Evolutionary conservation across 2,329 filamentous ascomycete species (phyloP).

Genomic region (Trichoderma sp.): DNA sequence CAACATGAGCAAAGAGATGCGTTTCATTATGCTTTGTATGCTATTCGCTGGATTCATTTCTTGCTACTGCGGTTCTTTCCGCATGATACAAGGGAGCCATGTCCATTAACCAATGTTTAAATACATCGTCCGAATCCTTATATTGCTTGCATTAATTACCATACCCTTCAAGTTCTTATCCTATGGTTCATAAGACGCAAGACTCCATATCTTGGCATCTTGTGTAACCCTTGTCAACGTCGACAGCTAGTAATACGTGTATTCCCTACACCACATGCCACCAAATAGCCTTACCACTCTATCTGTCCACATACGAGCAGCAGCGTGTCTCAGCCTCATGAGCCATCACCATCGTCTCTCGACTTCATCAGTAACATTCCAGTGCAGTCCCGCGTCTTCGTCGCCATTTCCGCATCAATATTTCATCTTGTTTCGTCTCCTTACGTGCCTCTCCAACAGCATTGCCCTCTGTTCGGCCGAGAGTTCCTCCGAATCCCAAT

Average conservation of each 20-base stretch:
- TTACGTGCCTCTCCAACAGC: background rate
- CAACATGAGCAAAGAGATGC: background rate
- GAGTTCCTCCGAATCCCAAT: slow-evolving; percentile 16
- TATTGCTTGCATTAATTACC: background rate
- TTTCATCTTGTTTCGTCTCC: background rate
- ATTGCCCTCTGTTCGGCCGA: background rate
- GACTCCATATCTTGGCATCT: background rate
- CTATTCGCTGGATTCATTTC: background rate
- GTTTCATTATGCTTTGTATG: background rate
- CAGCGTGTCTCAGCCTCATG: background rate
- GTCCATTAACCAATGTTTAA: background rate
- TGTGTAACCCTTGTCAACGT: background rate
- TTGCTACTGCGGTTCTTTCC: background rate
- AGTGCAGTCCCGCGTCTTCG: background rate
- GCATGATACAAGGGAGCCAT: background rate
- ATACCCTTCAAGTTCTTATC: background rate
- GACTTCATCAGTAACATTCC: background rate
- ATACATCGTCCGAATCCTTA: background rate
- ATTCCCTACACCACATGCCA: background rate
- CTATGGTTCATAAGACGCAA: background rate
- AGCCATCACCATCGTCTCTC: background rate
- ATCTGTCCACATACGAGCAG: background rate
- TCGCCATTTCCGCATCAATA: background rate
- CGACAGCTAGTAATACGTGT: background rate
- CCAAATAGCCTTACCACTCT: background rate